Base-by-base conservation (phyloP, 2,329 filamentous ascomycete genomes). In the Pseudocercospora ulei region DNA sequence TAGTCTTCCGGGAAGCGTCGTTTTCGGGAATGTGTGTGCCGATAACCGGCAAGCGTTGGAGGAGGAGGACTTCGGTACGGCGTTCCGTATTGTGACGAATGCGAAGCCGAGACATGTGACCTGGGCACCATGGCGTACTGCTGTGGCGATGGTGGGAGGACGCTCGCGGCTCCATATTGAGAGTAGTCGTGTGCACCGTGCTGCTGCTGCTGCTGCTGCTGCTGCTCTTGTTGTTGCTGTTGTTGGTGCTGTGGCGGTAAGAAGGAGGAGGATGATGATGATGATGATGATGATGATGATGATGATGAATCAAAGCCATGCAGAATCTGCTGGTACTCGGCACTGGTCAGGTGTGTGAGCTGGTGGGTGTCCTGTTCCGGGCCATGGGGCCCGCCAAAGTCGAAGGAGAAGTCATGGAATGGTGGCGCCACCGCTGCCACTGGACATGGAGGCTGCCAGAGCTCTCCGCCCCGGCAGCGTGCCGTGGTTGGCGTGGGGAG, bases 381-480 rank as follows among this genome's bases (percentile, higher is more conserved):
- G 53, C 59, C 62, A 43, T 46, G 43, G 30, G 31, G 41, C n/a
- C 61, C 58, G 49, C 48, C 54, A 61, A 67, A 66, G 59, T 65
- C 62, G 61, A 67, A 64, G 58, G 59, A 60, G 52, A 60, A 63
- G 55, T 64, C 63, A 60, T 64, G 60, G 59, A 64, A 60, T 42
- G 64, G 55, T 51, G 56, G 63, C 63, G 65, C 65, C 65, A 69
- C 65, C 58, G 58, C 67, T 65, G 65, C 65, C 57, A 65, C 58
- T 63, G 61, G 62, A 63, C 63, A 65, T 66, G 59, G 61, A 65
- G 63, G 63, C 65, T 67, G 64, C 65, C 64, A 65, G 64, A 66
- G 64, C 63, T 61, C 62, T 57, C 62, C 59, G 63, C 64, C 65
- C 64, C 64, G 62, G 64, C 63, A 67, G 62, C 60, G 61, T 56